Evolutionary conservation across 1,139 yeast species (phyloP), one percentile per base, ranked within the genome.

Genomic region (Yamadazyma spencermartinsiae): DNA sequence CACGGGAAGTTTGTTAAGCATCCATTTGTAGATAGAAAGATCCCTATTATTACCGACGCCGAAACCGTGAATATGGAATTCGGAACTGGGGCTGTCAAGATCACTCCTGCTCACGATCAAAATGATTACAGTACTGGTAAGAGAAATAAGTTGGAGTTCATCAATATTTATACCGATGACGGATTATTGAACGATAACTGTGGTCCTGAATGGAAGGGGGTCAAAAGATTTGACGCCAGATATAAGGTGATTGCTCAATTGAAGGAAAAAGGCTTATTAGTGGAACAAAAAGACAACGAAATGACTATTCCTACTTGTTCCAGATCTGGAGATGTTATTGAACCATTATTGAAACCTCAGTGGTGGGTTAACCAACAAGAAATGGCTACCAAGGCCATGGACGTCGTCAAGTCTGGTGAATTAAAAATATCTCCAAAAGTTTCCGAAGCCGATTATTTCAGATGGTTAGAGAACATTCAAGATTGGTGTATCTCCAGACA

Each of bases 401-500:
- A 80, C 43, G 97, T 90, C 40, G 97, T 92, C 46, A 80, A 78
- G 64, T 74, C 75, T 33, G 98, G 98, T 49, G 80, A 81, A 44
- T 79, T 92, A 54, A 79, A 80, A 42, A 88, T 92, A 55, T 70
- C 80, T 41, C 98, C 98, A 52, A 85, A 86, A 66, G 74, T 90
- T 18, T 89, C 96, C 8, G 96, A 89, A 69, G 78, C 85, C 45
- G 98, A 92, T 69, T 92, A 85, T 67, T 86, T 84, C 82, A 88
- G 83, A 63, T 92, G 98, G 98, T 73, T 92, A 65, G 95, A 84
- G 61, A 87, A 89, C 65, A 86, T 90, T 51, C 98, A 94, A 72
- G 98, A 92, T 71, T 92, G 98, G 98, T 92, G 98, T 82, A 89
- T 92, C 49, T 92, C 98, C 21, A 86, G 98, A 70, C 98, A 92